These are phyloP conservation scores for Trametes pubescens DNA, from an alignment of 1,284 basidiomycete genomes.

Conservation along the genomic window DNA sequence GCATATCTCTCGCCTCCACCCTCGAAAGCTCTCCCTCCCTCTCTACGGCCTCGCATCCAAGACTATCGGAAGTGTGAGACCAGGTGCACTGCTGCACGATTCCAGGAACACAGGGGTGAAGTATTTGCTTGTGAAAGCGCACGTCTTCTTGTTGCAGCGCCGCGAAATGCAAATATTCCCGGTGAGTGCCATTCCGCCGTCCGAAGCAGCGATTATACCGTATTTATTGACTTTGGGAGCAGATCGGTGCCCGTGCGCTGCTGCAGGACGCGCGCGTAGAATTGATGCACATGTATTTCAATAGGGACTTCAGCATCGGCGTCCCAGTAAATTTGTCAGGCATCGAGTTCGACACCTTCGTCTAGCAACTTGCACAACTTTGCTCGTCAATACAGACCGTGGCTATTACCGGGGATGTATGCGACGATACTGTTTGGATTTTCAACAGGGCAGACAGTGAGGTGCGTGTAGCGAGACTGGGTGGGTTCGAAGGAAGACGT, in stretches of 20 bases:
- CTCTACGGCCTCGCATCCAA: slow-evolving; percentile 2
- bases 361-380: not conserved
- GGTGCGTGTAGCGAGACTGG: not conserved
- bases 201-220: not conserved
- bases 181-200: not conserved
- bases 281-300: slow-evolving; percentile 18
- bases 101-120: not conserved
- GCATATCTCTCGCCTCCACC: slow-evolving; percentile 16
- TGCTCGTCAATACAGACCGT: slow-evolving; percentile 13
- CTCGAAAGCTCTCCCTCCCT: slow-evolving; percentile 3
- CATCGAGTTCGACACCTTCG: slow-evolving; percentile 15
- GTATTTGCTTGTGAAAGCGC: not conserved
- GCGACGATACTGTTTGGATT: slow-evolving; percentile 18
- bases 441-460: not conserved
- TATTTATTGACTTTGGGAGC: no score
- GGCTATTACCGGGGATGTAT: slow-evolving; percentile 5
- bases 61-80: not conserved
- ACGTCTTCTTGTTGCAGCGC: not conserved
- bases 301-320: not conserved
- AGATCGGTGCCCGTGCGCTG: not conserved
- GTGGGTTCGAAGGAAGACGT: slow-evolving; percentile 8
- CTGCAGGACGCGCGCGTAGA: slow-evolving; percentile 11
- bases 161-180: not conserved
- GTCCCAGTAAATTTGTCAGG: not conserved
- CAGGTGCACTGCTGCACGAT: slow-evolving; percentile 7